These are phyloP conservation scores for Aspergillus mulundensis DNA, from an alignment of 495 filamentous ascomycete genomes.

Conservation along the genomic window DNA sequence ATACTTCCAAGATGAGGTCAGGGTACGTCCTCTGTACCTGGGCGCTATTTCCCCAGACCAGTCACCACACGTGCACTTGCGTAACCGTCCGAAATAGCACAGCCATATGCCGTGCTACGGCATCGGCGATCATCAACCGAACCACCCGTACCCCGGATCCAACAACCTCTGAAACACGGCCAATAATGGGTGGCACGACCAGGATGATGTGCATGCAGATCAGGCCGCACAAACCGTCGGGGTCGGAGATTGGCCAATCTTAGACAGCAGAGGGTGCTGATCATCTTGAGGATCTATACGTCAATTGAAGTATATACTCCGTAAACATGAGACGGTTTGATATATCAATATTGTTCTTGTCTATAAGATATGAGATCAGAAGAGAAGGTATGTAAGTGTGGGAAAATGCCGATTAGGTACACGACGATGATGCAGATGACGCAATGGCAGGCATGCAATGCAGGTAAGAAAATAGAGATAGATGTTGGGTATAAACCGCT, in stretches of 20 bases:
- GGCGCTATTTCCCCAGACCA: no score
- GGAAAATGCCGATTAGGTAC: not conserved
- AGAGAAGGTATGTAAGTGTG: not conserved
- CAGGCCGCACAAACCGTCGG: not conserved
- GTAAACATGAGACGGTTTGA: no score
- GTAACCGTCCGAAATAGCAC: no score
- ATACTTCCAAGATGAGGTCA: no score
- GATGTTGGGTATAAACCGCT: constrained; percentile 5
- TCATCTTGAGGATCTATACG: not conserved
- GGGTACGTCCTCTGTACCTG: no score
- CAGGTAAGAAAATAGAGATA: not conserved
- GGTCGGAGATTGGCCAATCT: not conserved
- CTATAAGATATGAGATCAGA: no score
- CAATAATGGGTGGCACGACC: not conserved
- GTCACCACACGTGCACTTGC: no score
- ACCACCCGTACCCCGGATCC: no score
- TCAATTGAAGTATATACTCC: no score
- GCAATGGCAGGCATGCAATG: not conserved
- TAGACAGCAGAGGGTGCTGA: not conserved
- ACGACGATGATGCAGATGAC: not conserved
- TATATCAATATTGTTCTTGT: no score
- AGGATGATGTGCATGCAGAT: constrained; percentile 6
- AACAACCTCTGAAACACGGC: not conserved
- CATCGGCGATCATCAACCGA: not conserved
- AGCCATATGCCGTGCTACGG: not conserved